Percentiles rank a stretch among this genome's conserved stretches.
Evolutionary conservation across 306 rosid genomes (phyloP).

Genomic region (Cyamopsis tetragonoloba): DNA sequence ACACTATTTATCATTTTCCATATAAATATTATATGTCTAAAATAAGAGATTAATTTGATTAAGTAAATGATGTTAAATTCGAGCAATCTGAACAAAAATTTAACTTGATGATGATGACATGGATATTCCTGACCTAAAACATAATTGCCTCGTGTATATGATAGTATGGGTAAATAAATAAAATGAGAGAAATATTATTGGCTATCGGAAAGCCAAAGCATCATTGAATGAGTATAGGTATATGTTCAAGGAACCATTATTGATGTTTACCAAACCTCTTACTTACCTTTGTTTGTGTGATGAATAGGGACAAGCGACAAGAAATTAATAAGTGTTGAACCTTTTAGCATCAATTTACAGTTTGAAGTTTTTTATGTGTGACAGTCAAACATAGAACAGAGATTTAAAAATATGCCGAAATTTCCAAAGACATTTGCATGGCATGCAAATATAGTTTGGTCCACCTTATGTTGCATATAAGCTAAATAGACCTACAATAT

Average conservation of each 20-base stretch:
- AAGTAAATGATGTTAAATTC: too few species aligned
- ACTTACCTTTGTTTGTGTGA: not conserved
- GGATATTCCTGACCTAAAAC: too few species aligned
- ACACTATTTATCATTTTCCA: too few species aligned
- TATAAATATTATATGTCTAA: too few species aligned
- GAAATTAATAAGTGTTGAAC: not conserved
- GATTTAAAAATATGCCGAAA: not conserved
- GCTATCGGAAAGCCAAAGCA: not conserved
- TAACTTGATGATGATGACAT: too few species aligned
- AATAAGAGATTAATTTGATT: too few species aligned
- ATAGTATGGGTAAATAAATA: too few species aligned
- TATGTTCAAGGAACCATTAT: conserved; percentile 4
- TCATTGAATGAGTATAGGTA: conserved; percentile 13
- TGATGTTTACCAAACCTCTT: not conserved
- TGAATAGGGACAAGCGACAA: not conserved
- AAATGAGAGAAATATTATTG: not conserved
- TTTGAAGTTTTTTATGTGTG: not conserved
- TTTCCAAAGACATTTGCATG: not conserved
- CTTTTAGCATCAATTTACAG: not conserved
- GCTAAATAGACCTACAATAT: too few species aligned
- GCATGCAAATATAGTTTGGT: not conserved
- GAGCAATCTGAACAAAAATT: too few species aligned
- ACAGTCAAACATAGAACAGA: not conserved
- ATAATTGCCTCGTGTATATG: too few species aligned
- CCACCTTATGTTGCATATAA: not conserved